Conservation (phyloP, 1,284 basidiomycete species). For the Thecaphora frezii region DNA sequence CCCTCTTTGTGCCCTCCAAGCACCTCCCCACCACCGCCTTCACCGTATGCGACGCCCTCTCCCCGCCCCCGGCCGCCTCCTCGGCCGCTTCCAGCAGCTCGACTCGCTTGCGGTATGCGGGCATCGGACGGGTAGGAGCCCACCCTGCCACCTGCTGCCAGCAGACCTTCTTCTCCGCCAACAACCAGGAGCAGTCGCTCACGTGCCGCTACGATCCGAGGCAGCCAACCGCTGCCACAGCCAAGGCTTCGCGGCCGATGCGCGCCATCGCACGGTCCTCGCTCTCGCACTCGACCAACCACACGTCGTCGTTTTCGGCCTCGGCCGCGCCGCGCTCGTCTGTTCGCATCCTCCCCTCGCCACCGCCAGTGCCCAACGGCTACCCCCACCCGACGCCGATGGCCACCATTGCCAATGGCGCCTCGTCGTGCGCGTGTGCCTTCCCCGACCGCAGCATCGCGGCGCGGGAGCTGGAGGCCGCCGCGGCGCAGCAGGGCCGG, state of each 20-base stretch:
- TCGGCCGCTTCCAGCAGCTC: constrained; percentile 3
- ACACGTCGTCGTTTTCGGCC: constrained; percentile 20
- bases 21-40: constrained; percentile 14
- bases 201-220: constrained; percentile 57
- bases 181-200: constrained; percentile 37
- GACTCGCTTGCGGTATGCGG: constrained; percentile 1
- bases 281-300: constrained; percentile 13
- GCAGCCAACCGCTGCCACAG: not conserved
- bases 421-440: constrained; percentile 34
- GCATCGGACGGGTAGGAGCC: constrained; percentile 13
- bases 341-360: constrained; percentile 32
- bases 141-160: constrained; percentile 56
- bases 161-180: constrained; percentile 57
- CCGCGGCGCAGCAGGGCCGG: constrained; percentile 26
- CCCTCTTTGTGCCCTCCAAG: constrained; percentile 41
- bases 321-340: constrained; percentile 21
- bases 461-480: constrained; percentile 24
- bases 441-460: constrained; percentile 36
- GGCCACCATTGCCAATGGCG: constrained; percentile 27
- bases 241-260: not conserved
- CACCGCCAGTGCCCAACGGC: constrained; percentile 23
- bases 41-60: not conserved
- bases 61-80: constrained; percentile 8
- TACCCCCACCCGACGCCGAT: constrained; percentile 24
- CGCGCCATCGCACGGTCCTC: constrained; percentile 2